Evolutionary conservation across 768 basidiomycete species (phyloP).

Genomic region (Suillus discolor): DNA sequence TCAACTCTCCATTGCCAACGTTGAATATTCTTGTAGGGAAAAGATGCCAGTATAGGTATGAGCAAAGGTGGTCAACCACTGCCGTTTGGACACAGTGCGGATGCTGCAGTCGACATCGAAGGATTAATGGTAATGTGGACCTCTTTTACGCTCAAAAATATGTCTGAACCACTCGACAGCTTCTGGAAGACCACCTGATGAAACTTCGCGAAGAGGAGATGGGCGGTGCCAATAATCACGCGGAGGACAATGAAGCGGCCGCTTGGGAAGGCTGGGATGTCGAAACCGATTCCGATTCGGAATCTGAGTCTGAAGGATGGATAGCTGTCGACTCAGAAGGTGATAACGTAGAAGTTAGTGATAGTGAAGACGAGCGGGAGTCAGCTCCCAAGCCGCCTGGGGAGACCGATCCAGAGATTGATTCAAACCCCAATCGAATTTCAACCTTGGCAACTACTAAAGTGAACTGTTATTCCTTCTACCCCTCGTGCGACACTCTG

Average conservation of each 20-base stretch:
- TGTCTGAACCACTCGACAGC: conserved; percentile 42
- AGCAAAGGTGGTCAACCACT: conserved; percentile 64
- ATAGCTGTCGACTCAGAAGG: conserved; percentile 74
- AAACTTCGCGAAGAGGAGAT: conserved; percentile 66
- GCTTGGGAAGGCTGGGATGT: conserved; percentile 92
- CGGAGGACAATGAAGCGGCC: conserved; percentile 57
- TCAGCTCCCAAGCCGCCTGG: conserved; percentile 4
- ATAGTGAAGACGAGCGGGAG: conserved; percentile 76
- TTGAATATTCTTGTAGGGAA: conserved; percentile 58
- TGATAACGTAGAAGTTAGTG: conserved; percentile 75
- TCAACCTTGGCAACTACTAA: conserved; percentile 83
- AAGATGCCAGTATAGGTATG: conserved; percentile 83
- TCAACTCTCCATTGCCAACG: not conserved
- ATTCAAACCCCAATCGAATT: conserved; percentile 39
- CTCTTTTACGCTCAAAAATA: not conserved
- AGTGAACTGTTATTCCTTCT: conserved; percentile 40
- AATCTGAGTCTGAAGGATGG: conserved; percentile 72
- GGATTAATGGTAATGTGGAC: conserved; percentile 73
- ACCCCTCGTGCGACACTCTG: not conserved
- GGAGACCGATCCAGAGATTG: conserved; percentile 20
- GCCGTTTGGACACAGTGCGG: conserved; percentile 79
- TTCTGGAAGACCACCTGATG: conserved; percentile 85
- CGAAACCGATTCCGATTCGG: conserved; percentile 66
- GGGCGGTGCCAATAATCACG: conserved; percentile 55
- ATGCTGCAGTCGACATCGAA: conserved; percentile 83